Evolutionary conservation across 495 filamentous ascomycete genomes (phyloP).

Genomic region (Aspergillus diversus): DNA sequence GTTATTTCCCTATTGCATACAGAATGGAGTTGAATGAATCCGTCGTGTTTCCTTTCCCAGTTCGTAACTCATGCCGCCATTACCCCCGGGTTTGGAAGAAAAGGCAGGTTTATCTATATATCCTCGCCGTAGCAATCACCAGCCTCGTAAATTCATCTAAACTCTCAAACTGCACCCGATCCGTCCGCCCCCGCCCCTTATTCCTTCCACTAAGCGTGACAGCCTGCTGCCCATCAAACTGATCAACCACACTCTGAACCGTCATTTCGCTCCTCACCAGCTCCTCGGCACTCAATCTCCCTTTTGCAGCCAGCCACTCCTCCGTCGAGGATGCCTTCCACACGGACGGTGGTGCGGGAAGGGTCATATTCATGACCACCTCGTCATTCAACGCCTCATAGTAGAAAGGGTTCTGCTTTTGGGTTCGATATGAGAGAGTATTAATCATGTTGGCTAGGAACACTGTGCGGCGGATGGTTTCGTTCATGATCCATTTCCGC

Average conservation of each 20-base stretch:
- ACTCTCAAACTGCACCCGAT: constrained; percentile 6
- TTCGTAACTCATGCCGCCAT: background rate
- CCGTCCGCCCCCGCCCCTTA: background rate
- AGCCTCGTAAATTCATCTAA: constrained; percentile 11
- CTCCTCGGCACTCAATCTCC: background rate
- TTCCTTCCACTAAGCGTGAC: background rate
- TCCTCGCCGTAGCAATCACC: constrained; percentile 9
- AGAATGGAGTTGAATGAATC: constrained; percentile 8
- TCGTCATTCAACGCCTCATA: constrained; percentile 13
- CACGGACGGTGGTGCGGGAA: background rate
- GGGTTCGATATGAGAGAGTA: constrained; percentile 10
- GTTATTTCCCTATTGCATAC: constrained; percentile 1
- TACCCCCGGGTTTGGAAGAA: background rate
- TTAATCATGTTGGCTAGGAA: constrained; percentile 12
- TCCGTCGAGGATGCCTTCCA: constrained; percentile 10
- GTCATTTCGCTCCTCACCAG: background rate
- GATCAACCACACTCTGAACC: constrained; percentile 6
- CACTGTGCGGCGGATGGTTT: constrained; percentile 10
- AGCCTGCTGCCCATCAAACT: background rate
- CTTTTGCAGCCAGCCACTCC: constrained; percentile 7
- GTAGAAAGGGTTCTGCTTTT: constrained; percentile 15
- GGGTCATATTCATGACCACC: constrained; percentile 4
- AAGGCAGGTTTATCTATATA: constrained; percentile 1
- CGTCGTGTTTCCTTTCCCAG: background rate
- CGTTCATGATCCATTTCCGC: constrained; percentile 12